Percentiles rank a stretch among this genome's conserved stretches.
Conservation (phyloP, 1,284 basidiomycete species). For the Ceratobasidium sp. region DNA sequence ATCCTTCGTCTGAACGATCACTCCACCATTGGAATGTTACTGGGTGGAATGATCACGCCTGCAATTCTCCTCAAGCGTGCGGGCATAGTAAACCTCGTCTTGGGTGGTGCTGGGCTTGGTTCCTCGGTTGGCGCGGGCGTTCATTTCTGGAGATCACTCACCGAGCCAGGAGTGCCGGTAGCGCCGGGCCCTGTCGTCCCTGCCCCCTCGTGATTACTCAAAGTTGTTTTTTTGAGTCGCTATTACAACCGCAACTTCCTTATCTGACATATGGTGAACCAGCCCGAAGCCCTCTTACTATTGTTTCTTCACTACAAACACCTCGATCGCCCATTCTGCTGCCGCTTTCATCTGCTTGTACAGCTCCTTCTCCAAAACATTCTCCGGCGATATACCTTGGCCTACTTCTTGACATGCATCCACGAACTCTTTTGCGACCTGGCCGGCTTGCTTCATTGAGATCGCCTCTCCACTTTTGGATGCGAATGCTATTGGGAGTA, state of each 20-base stretch:
- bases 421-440: neutral
- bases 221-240: neutral
- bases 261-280: neutral
- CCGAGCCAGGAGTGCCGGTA: slow-evolving; percentile 19
- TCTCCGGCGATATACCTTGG: neutral
- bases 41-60: slow-evolving; percentile 72
- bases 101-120: slow-evolving; percentile 50
- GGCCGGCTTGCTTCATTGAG: neutral
- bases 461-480: neutral
- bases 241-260: neutral
- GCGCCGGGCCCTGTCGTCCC: slow-evolving; percentile 9
- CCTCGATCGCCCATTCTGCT: slow-evolving; percentile 25
- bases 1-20: slow-evolving; percentile 75
- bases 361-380: slow-evolving; percentile 1
- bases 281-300: neutral
- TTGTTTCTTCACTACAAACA: slow-evolving; percentile 19
- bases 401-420: slow-evolving; percentile 14
- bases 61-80: slow-evolving; percentile 78
- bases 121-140: slow-evolving; percentile 40
- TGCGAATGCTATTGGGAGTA: slow-evolving; percentile 12
- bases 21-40: slow-evolving; percentile 73
- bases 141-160: slow-evolving; percentile 30
- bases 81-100: slow-evolving; percentile 61
- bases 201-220: neutral
- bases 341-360: slow-evolving; percentile 16